Evolutionary conservation across 2,329 filamentous ascomycete species (phyloP).

Genomic region (Cladosporium oxysporum): DNA sequence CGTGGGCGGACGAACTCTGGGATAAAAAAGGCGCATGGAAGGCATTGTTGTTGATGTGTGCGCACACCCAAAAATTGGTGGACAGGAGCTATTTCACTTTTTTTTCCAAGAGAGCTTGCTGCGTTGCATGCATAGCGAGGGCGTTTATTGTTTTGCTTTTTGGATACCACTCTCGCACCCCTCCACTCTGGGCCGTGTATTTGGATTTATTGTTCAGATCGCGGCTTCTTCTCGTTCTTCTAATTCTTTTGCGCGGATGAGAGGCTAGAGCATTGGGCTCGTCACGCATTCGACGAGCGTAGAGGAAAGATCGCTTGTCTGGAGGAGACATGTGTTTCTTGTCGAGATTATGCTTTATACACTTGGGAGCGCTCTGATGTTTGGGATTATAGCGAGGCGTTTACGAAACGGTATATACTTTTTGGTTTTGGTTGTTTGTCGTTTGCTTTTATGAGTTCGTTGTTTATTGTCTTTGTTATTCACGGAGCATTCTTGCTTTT

Average conservation of each 20-base stretch:
- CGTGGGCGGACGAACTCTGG: conserved; percentile 36
- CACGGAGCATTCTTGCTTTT: neutral
- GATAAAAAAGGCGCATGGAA: conserved; percentile 28
- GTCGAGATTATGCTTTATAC: neutral
- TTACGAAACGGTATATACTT: conserved; percentile 4
- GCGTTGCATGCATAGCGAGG: conserved; percentile 14
- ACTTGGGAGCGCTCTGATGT: neutral
- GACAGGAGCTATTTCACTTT: neutral
- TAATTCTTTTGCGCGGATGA: neutral
- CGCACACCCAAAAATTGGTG: neutral
- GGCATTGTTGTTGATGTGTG: neutral
- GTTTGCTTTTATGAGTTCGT: neutral
- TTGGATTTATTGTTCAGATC: neutral
- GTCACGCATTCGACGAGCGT: neutral
- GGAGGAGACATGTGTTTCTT: neutral
- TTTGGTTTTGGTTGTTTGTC: neutral
- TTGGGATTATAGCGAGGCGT: conserved; percentile 10
- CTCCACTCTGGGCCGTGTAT: neutral
- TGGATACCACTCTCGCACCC: neutral
- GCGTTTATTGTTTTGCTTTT: neutral
- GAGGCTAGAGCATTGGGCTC: neutral
- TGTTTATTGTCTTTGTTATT: neutral
- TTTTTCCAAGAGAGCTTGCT: neutral
- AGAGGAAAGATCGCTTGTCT: neutral
- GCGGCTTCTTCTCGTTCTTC: neutral